Evolutionary conservation across 2,329 filamentous ascomycete species (phyloP), one percentile per base, ranked within the genome.

Genomic region (Sclerotinia borealis): DNA sequence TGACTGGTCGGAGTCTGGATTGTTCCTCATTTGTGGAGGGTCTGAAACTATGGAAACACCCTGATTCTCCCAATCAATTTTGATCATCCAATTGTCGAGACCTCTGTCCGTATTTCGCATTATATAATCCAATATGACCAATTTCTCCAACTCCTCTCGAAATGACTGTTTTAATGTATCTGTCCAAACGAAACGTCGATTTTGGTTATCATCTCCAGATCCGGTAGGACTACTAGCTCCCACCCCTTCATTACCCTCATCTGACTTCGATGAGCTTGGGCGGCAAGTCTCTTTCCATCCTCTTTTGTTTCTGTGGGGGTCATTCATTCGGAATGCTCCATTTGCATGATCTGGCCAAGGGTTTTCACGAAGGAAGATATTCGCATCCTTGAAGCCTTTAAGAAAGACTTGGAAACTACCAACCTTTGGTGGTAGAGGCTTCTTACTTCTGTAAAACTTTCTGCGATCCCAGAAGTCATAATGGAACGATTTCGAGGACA

Each of bases 11-110:
- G 78, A 75, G 37, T 79, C 77, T 36, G 80, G 77, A 59, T 87
- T 84, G 62, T 81, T 81, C 79, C 81, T 91, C 80, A 96, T 76
- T 34, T 84, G 83, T 50, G 84, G 79, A 13, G 93, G 91, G 65
- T 97, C 92, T 0, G 92, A 92, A 19, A 89, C 88, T 68, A 99
- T 91, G 9, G 90, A 91, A 15, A 95, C 93, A 71, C 89, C 85
- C 72, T 95, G 86, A 3, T 84, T 87, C 70, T 92, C 85, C 82
- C 87, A 91, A 75, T 99, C 93, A 37, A 99, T 91, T 76, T 92
- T 95, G 74, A 99, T 92, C 95, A 99, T 99, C 95, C 95, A 99
- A 72, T 99, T 99, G 75, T 99, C 95, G 63, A 97, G 80, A 1
- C 95, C 95, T 77, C 95, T 85, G 75, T 99, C 95, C 1, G 95